Conservation (phyloP, 2,329 filamentous ascomycete genomes). For the Fusarium cicatricum region DNA sequence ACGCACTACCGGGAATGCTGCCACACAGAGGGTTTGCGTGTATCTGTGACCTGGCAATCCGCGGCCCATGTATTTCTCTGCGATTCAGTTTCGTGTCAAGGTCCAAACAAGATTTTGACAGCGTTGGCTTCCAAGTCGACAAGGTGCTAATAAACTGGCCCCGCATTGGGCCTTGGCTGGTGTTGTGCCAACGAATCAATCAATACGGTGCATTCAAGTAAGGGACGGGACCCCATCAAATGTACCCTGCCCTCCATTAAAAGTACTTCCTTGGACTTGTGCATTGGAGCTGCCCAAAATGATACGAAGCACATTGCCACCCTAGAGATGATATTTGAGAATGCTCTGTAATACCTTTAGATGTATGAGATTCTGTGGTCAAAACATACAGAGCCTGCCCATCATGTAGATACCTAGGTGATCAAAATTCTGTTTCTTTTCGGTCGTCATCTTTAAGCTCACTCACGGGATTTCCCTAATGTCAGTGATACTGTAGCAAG, state of each 20-base stretch:
- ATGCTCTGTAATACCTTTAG: no score
- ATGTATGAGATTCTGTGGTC: no score
- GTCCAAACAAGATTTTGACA: conserved; percentile 15
- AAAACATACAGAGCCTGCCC: no score
- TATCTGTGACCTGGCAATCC: conserved; percentile 20
- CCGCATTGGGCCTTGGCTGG: conserved; percentile 28
- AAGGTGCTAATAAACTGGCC: conserved; percentile 36
- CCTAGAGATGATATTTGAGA: no score
- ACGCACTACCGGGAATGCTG: conserved; percentile 17
- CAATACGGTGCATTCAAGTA: conserved; percentile 22
- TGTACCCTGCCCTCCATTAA: conserved; percentile 6
- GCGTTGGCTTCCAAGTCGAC: conserved; percentile 18
- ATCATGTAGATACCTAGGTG: no score
- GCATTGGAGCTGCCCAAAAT: conserved; percentile 21
- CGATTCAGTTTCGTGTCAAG: not conserved
- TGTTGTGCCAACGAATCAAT: conserved; percentile 29
- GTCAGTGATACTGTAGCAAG: no score
- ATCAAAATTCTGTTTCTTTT: no score
- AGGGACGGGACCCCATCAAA: conserved; percentile 19
- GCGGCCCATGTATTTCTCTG: conserved; percentile 5
- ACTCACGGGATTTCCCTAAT: no score
- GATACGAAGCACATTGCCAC: conserved; percentile 1
- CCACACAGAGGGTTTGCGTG: conserved; percentile 4
- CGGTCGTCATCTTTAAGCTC: no score
- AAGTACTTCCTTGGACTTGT: conserved; percentile 25